phyloP scores from a whole-genome alignment of 1,284 basidiomycete species.

The Xanthoconium separans region DNA sequence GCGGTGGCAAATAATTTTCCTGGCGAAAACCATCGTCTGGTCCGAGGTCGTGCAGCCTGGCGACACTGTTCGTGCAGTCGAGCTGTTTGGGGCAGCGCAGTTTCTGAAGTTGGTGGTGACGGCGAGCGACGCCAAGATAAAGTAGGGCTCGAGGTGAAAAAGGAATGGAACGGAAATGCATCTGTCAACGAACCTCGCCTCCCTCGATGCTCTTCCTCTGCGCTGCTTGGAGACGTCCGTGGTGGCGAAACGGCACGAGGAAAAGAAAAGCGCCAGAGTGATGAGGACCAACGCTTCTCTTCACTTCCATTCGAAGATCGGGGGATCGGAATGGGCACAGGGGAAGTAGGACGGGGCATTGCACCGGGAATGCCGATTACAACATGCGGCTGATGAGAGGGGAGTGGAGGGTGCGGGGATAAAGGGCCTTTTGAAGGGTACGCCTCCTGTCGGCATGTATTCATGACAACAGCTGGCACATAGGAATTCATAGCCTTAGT shows the following conservation, averaged over 20 bases:
- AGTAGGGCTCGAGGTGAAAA: constrained; percentile 33
- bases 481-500: constrained; percentile 28
- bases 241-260: constrained; percentile 37
- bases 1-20: constrained; percentile 51
- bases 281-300: constrained; percentile 38
- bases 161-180: constrained; percentile 47
- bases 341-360: constrained; percentile 29
- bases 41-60: constrained; percentile 44
- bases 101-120: constrained; percentile 31
- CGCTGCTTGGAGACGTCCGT: constrained; percentile 22
- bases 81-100: constrained; percentile 8
- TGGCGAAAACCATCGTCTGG: constrained; percentile 59
- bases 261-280: constrained; percentile 44
- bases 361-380: constrained; percentile 15
- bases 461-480: constrained; percentile 30
- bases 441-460: constrained; percentile 29
- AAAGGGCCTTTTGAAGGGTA: constrained; percentile 7
- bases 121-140: constrained; percentile 34
- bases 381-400: constrained; percentile 10
- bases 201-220: constrained; percentile 29
- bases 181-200: constrained; percentile 35
- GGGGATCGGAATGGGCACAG: constrained; percentile 36
- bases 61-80: constrained; percentile 35
- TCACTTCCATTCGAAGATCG: constrained; percentile 34
- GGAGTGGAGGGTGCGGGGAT: constrained; percentile 12